Evolutionary conservation across 305 asterid genomes (phyloP), one percentile per base, ranked within the genome.

Genomic region (Solanum hybrid): DNA sequence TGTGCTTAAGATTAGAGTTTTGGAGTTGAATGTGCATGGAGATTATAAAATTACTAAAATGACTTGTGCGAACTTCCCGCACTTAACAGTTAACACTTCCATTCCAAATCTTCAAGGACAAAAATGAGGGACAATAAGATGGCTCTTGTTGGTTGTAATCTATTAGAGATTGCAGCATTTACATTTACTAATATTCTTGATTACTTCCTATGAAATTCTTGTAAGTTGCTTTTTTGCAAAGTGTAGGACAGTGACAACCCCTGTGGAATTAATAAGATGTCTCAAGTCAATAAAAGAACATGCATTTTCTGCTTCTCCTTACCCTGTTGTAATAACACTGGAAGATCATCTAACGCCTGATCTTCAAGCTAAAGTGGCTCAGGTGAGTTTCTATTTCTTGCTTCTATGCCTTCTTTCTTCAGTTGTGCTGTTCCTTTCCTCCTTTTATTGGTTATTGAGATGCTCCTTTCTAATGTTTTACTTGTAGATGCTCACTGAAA

Each of bases 281-380:
- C 90, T 93, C 61, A 93, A 91, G 90, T 91, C 95, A 86, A 93
- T 93, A 82, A 93, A 93, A 89, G 94, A 91, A 79, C 88, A 93
- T 91, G 95, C 95, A 9, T 93, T 93, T 86, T 29, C 79, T 12
- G 93, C 94, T 75, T 93, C 95, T 78, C 93, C 94, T 8, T 93
- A 92, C 80, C 95, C 95, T n/a, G 93, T 93, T 15, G 91, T 93
- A 61, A 93, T 93, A 89, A 93, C 95, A 11, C 90, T 93, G 61
- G 95, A 93, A 92, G 95, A 93, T 93, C 95, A 93, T 75, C 94
- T 93, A 61, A 92, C 94, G 8, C 90, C 94, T 86, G 91, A 91
- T 57, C 95, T 93, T 88, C 95, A 93, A 79, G 95, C 93, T 90
- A 93, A 92, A 93, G 95, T 92, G 33, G 95, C 95, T 79, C 92